Evolutionary conservation across 306 rosid genomes (phyloP).

Genomic region (Cajanus cajan): DNA sequence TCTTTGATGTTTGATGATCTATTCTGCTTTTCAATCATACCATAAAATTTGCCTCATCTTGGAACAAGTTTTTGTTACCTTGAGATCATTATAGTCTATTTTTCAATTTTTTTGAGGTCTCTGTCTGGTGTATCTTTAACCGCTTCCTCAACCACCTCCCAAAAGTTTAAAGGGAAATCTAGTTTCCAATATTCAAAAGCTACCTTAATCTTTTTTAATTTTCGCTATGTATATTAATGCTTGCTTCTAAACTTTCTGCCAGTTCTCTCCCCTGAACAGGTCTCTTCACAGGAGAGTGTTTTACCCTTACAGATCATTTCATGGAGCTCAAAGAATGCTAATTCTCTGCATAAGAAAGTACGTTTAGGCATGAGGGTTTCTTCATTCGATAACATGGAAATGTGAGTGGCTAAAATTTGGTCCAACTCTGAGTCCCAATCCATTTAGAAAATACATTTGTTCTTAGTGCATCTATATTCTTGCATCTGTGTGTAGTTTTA

Average conservation of each 20-base stretch:
- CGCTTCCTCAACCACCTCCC: neutral
- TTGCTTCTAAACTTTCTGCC: constrained; percentile 58
- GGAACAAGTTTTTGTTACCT: neutral
- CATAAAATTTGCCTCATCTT: neutral
- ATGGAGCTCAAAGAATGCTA: constrained; percentile 52
- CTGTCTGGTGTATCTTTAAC: neutral
- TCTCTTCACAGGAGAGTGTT: constrained; percentile 75
- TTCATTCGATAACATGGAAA: constrained; percentile 58
- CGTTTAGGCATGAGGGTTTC: constrained; percentile 75
- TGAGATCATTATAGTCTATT: neutral
- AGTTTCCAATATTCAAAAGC: constrained; percentile 3
- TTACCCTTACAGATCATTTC: constrained; percentile 56
- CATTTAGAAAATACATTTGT: constrained; percentile 18
- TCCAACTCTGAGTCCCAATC: neutral
- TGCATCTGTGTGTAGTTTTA: neutral
- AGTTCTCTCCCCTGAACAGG: constrained; percentile 88
- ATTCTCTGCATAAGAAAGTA: constrained; percentile 43
- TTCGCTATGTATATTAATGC: constrained; percentile 32
- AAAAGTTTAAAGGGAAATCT: neutral
- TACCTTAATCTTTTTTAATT: neutral
- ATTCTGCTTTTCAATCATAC: neutral
- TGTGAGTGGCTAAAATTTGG: constrained; percentile 54
- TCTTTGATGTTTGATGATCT: neutral
- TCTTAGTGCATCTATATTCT: constrained; percentile 1
- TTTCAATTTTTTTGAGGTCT: constrained; percentile 11